Evolutionary conservation across 2,329 filamentous ascomycete species (phyloP).

Genomic region (Cercospora sojina): DNA sequence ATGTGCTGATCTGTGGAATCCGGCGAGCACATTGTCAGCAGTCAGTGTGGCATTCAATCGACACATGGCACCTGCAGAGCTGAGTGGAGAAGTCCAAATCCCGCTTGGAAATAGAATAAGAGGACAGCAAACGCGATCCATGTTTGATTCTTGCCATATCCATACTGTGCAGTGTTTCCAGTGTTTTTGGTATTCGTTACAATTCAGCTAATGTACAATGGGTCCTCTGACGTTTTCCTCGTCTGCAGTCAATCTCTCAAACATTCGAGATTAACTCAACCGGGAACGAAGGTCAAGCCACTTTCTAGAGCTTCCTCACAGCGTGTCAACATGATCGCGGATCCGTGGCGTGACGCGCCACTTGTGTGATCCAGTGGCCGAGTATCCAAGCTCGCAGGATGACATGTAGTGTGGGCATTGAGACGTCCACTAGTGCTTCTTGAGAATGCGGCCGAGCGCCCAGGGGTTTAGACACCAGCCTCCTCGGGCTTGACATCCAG

Average conservation of each 20-base stretch:
- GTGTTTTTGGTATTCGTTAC: neutral
- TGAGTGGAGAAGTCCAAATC: neutral
- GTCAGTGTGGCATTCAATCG: neutral
- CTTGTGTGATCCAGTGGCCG: neutral
- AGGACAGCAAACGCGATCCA: neutral
- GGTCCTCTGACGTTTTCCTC: neutral
- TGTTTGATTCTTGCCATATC: neutral
- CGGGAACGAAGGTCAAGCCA: neutral
- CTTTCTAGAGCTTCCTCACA: neutral
- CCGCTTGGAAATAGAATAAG: neutral
- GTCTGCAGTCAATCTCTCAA: neutral
- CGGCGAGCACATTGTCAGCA: neutral
- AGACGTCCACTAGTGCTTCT: neutral
- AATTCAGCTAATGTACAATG: neutral
- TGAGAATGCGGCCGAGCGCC: neutral
- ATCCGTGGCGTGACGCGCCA: neutral
- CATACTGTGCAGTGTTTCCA: neutral
- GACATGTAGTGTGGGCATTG: neutral
- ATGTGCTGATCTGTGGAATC: neutral
- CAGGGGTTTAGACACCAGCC: conserved; percentile 37
- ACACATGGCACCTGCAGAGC: too few relatives aligned
- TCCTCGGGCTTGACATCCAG: conserved; percentile 51
- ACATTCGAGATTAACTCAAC: neutral
- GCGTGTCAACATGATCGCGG: neutral
- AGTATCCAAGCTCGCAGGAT: neutral